Base-by-base conservation (phyloP, 352 stramenopile species). In the Phytopythium delawarense region DNA sequence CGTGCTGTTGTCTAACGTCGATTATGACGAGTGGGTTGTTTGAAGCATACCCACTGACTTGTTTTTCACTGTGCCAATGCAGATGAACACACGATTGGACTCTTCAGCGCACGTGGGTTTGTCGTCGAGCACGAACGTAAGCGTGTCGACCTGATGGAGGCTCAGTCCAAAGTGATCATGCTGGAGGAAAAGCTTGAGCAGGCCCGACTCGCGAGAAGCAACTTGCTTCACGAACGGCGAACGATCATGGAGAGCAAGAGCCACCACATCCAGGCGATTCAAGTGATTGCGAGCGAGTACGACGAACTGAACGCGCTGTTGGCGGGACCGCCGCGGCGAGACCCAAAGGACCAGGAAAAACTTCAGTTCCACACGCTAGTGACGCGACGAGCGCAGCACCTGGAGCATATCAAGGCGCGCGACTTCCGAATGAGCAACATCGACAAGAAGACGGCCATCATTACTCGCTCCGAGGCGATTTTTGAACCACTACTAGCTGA, bases 281-380 rank as follows among this genome's bases (percentile, higher is more conserved):
- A 68, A 34, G 71, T 88, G 50, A 63, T 91, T 0, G 64, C 66
- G 15, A 35, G 25, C 0, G 74, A 91, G 28, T 71, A 90, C 45
- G 69, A 86, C 8, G 78, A 88, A 0, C 55, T 91, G 3, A 74
- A 73, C 11, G 63, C 66, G 6, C 8, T 56, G 2, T 67, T 93
- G 0, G 80, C 79, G 12, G 84, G 84, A 7, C 84, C 84, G 0
- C 80, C 84, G 4, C 73, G 84, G 25, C 71, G 84, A 40, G 82
- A 93, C 21, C 76, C 84, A 5, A 79, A 63, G 0, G 82, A 92
- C 40, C 45, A 62, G 18, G 74, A 93, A 48, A 89, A 90, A 13
- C 62, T 70, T 28, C 75, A 87, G 28, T 82, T 91, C 39, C 79
- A 91, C 63, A 67, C 71, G 0, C 51, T 91, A 4, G 73, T 88